These are phyloP conservation scores for Paracamarosporium sp. DNA, from an alignment of 2,329 filamentous ascomycete species.

Conservation along the genomic window DNA sequence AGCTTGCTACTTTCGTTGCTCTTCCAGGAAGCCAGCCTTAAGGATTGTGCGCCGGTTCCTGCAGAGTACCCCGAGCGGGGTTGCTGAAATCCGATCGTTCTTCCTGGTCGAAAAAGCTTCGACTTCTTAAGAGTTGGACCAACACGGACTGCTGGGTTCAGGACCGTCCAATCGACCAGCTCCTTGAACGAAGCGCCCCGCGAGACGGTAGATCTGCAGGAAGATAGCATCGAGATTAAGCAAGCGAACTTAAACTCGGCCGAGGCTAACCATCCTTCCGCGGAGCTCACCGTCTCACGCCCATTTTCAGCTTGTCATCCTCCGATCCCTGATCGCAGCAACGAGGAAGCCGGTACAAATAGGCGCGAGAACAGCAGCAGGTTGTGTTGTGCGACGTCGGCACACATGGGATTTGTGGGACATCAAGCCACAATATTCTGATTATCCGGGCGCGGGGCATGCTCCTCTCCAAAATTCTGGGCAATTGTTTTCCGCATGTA, in stretches of 20 bases:
- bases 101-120: too few relatives aligned
- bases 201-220: background rate
- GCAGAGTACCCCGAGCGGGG: too few relatives aligned
- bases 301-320: background rate
- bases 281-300: background rate
- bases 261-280: background rate
- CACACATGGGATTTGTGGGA: background rate
- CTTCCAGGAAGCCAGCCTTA: too few relatives aligned
- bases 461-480: background rate
- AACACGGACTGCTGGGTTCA: background rate
- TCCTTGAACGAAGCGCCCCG: background rate
- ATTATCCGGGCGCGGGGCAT: background rate
- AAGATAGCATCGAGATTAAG: background rate
- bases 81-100: too few relatives aligned
- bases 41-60: too few relatives aligned
- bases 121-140: too few relatives aligned
- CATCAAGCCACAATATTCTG: background rate
- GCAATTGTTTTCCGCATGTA: background rate
- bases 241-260: constrained; percentile 2
- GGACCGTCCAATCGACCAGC: background rate
- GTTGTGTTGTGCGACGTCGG: background rate
- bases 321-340: background rate
- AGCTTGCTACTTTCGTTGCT: too few relatives aligned
- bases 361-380: background rate
- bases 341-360: background rate